Conservation (phyloP, 768 basidiomycete genomes). For the Lactarius akahatsu region DNA sequence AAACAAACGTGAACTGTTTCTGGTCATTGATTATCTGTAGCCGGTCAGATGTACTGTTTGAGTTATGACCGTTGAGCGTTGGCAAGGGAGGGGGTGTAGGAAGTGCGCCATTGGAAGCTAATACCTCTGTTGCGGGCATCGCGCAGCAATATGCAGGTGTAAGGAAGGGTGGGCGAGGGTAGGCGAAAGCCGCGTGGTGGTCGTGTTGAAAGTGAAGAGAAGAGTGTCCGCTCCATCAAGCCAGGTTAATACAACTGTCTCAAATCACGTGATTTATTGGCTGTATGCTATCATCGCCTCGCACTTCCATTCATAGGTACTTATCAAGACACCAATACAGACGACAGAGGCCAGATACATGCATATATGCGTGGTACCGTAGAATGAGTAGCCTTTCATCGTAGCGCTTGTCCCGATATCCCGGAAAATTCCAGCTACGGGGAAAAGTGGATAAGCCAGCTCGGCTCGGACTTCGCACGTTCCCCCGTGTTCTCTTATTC, state of each 20-base stretch:
- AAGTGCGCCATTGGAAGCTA: constrained; percentile 18
- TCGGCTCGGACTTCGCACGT: background rate
- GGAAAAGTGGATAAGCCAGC: background rate
- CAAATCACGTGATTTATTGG: background rate
- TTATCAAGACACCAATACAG: background rate
- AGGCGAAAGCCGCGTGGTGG: constrained; percentile 23
- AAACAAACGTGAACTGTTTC: constrained; percentile 88
- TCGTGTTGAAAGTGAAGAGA: constrained; percentile 5
- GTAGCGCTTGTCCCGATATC: background rate
- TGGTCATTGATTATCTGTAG: constrained; percentile 91
- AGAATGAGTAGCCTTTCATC: background rate
- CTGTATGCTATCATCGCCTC: constrained; percentile 2
- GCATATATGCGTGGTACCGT: background rate
- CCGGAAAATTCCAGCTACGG: background rate
- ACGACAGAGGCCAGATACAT: background rate
- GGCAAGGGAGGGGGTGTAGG: constrained; percentile 1
- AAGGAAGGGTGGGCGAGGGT: background rate
- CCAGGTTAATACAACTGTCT: background rate
- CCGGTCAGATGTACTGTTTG: constrained; percentile 45
- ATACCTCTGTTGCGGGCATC: constrained; percentile 23
- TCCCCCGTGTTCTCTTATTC: background rate
- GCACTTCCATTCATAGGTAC: no score
- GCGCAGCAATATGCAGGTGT: background rate
- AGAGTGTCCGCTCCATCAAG: background rate
- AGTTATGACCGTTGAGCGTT: constrained; percentile 28